Conservation (phyloP, 306 rosid genomes). For the Senna siamea region DNA sequence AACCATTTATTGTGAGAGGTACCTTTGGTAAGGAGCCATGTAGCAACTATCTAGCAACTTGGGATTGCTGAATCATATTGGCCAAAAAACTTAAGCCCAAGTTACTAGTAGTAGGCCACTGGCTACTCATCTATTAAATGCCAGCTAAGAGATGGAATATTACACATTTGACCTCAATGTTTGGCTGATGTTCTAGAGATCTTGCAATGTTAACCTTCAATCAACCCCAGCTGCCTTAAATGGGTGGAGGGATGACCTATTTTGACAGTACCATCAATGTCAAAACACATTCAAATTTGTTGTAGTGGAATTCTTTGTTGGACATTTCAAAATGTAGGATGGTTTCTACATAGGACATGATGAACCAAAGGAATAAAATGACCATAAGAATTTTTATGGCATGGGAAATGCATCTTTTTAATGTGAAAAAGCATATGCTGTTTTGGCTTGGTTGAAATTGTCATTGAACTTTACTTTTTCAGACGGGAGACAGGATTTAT, state of each 20-base stretch:
- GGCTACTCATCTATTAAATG: background rate
- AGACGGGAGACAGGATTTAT: background rate
- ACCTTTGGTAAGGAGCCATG: conserved; percentile 1
- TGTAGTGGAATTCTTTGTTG: background rate
- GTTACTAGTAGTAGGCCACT: background rate
- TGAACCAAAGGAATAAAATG: background rate
- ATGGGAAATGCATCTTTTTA: too few relatives aligned
- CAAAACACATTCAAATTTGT: background rate
- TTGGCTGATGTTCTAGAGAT: conserved; percentile 16
- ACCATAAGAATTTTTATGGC: background rate
- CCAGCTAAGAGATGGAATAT: background rate
- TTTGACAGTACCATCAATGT: background rate
- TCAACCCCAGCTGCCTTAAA: background rate
- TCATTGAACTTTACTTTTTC: background rate
- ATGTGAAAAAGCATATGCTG: background rate
- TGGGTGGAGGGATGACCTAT: background rate
- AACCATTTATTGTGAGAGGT: conserved; percentile 20
- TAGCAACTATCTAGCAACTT: background rate
- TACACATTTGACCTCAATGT: conserved; percentile 5
- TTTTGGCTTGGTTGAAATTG: background rate
- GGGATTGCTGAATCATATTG: background rate
- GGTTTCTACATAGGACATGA: background rate
- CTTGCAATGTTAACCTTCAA: background rate
- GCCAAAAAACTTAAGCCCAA: background rate
- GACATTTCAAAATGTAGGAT: background rate